A percentile compares a stretch with the other conserved stretches of the same genome.
phyloP scores from a whole-genome alignment of 228 moss, liverwort and hornwort genomes.

The Sphagnum fallax region DNA sequence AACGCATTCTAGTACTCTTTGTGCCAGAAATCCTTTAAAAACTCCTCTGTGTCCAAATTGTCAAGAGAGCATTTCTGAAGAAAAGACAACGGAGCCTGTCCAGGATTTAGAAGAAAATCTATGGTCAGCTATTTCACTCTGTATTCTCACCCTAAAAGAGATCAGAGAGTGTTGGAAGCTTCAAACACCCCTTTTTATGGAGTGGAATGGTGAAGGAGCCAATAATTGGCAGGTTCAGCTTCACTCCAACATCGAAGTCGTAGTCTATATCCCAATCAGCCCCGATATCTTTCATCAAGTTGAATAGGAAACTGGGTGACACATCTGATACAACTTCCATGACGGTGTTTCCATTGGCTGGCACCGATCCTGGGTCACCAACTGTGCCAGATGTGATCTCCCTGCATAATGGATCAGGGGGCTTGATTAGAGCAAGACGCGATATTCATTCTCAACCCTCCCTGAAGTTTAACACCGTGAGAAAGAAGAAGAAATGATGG shows the following conservation, averaged over 20 bases:
- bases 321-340: conserved; percentile 59
- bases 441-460: background rate
- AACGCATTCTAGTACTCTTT: no score
- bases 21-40: no score
- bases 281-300: conserved; percentile 62
- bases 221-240: conserved; percentile 56
- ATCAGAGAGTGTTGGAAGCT: conserved; percentile 65
- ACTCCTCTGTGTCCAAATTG: no score
- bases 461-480: background rate
- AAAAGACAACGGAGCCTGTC: no score
- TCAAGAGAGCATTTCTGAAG: no score
- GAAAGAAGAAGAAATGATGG: background rate
- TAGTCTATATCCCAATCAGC: conserved; percentile 93
- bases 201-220: conserved; percentile 61
- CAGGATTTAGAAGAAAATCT: no score
- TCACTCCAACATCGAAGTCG: conserved; percentile 57
- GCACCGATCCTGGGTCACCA: conserved; percentile 21
- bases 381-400: conserved; percentile 61
- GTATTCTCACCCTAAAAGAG: conserved; percentile 25
- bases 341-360: conserved; percentile 21
- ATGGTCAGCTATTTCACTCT: no score
- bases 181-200: conserved; percentile 41
- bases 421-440: background rate
- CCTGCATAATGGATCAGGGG: conserved; percentile 18
- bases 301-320: conserved; percentile 49